Percentiles rank a stretch among this genome's conserved stretches.
Conservation (phyloP, 371 early-diverging fungal genomes). For the Saksenaea vasiformis region DNA sequence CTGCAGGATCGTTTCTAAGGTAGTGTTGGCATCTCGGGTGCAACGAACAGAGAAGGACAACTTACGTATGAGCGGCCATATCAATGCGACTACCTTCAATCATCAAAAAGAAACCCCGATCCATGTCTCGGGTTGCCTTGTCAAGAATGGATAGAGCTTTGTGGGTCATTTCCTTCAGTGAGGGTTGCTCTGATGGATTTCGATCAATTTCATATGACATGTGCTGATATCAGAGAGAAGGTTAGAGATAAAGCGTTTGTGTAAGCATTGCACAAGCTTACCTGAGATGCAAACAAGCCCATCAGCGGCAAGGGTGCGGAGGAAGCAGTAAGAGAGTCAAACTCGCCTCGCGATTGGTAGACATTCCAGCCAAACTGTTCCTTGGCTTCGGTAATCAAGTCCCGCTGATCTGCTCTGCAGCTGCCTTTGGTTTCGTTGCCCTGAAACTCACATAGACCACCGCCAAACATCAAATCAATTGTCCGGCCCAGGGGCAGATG, state of each 20-base stretch:
- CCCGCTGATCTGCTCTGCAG: constrained; percentile 72
- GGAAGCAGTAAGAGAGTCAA: constrained; percentile 50
- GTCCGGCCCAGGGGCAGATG: constrained; percentile 76
- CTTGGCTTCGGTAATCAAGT: constrained; percentile 59
- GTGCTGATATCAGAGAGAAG: constrained; percentile 39
- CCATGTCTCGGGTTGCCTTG: constrained; percentile 29
- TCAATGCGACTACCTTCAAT: constrained; percentile 60
- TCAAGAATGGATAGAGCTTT: constrained; percentile 68
- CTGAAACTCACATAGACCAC: constrained; percentile 86
- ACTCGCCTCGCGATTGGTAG: constrained; percentile 52
- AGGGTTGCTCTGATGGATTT: constrained; percentile 61
- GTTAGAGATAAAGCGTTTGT: not conserved
- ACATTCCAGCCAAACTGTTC: constrained; percentile 59
- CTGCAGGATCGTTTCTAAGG: constrained; percentile 73
- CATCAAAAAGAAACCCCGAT: constrained; percentile 69
- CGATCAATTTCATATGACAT: constrained; percentile 86
- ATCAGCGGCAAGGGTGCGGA: constrained; percentile 65
- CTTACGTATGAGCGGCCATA: constrained; percentile 44
- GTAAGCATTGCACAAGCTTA: constrained; percentile 11
- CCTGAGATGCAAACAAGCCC: constrained; percentile 73
- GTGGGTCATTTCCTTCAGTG: constrained; percentile 71
- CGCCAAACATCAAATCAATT: constrained; percentile 91
- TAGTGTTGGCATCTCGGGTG: not conserved
- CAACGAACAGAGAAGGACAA: not conserved
- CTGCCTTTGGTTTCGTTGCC: constrained; percentile 61